Evolutionary conservation across 176 grass and related monocot species (phyloP).

Genomic region (Oryza nivara): DNA sequence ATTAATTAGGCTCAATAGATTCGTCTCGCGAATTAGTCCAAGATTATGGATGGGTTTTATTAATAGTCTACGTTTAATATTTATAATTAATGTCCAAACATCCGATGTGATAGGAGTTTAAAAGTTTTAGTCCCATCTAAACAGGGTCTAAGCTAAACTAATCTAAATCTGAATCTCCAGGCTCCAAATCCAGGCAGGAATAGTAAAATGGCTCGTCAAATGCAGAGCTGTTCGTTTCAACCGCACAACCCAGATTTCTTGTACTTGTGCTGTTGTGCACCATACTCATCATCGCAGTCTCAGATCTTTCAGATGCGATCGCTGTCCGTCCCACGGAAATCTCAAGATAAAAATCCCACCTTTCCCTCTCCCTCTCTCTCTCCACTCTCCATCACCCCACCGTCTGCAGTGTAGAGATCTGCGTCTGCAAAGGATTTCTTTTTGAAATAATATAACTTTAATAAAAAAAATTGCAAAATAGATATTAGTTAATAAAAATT

Average conservation of each 20-base stretch:
- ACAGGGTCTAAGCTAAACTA: neutral
- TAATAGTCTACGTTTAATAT: no score
- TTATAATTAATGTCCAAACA: no score
- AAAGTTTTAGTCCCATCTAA: no score
- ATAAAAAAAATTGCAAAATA: no score
- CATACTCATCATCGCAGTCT: neutral
- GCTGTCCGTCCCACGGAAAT: neutral
- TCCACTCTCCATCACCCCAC: neutral
- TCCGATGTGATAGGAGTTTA: no score
- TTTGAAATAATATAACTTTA: no score
- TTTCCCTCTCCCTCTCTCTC: neutral
- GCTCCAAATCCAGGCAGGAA: neutral
- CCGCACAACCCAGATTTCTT: no score
- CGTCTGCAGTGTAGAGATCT: neutral
- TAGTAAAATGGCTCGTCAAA: no score
- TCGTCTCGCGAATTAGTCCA: no score
- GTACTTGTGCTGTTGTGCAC: neutral
- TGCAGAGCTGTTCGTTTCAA: neutral
- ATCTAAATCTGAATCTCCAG: neutral
- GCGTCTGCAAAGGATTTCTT: neutral
- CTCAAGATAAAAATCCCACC: neutral
- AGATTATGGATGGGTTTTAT: no score
- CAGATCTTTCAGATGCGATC: conserved; percentile 2
- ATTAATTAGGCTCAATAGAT: no score
- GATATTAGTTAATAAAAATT: no score